Percentiles rank a stretch among this genome's conserved stretches.
phyloP scores from a whole-genome alignment of 192 early-diverging fungal genomes.

The Diversispora epigaea region DNA sequence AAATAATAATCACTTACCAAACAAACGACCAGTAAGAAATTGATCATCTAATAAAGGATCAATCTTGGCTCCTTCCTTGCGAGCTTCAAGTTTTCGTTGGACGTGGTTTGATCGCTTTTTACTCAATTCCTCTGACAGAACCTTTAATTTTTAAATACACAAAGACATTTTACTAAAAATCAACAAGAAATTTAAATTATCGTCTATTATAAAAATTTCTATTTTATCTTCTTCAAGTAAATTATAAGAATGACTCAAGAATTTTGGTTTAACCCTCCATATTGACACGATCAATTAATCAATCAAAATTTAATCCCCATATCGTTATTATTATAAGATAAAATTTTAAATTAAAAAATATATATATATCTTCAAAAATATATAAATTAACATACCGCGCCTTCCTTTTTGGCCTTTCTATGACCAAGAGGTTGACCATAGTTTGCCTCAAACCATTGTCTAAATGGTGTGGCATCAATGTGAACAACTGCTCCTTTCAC shows the following conservation, averaged over 20 bases:
- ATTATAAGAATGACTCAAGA: no score
- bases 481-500: slow-evolving; percentile 98
- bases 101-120: slow-evolving; percentile 92
- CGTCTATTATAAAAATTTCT: no score
- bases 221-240: no score
- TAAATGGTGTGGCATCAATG: slow-evolving; percentile 98
- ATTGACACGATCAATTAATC: no score
- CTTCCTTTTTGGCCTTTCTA: slow-evolving; percentile 65
- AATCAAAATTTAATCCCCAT: no score
- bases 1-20: slow-evolving; percentile 32
- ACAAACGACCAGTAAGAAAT: slow-evolving; percentile 92
- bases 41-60: slow-evolving; percentile 89
- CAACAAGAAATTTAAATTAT: no score
- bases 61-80: slow-evolving; percentile 82
- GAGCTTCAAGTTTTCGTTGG: slow-evolving; percentile 80
- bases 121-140: slow-evolving; percentile 62
- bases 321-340: no score
- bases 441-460: slow-evolving; percentile 99
- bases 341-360: no score
- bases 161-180: no score
- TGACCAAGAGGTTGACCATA: slow-evolving; percentile 88
- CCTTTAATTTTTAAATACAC: slow-evolving; percentile 33
- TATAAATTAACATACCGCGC: slow-evolving; percentile 37
- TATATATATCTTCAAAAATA: background rate
- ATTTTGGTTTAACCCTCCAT: no score